A percentile compares a stretch with the other conserved stretches of the same genome.
Evolutionary conservation across 2,329 filamentous ascomycete species (phyloP).

Genomic region (Sporothrix humicola): DNA sequence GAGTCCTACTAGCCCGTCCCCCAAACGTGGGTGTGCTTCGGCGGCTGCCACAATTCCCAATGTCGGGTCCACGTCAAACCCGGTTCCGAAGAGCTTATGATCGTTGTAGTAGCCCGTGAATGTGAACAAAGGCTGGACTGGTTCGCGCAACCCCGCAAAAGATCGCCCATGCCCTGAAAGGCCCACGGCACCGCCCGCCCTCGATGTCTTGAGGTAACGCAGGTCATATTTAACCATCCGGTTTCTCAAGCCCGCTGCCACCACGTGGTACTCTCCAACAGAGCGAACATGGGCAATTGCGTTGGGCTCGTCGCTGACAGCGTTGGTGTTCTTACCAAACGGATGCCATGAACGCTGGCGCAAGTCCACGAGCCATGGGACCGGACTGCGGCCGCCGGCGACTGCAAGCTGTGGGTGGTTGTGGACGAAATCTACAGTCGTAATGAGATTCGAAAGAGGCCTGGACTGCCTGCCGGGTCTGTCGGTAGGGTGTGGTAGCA

Average conservation of each 20-base stretch:
- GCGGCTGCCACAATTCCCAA: constrained; percentile 59
- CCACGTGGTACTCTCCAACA: constrained; percentile 55
- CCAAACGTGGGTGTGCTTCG: constrained; percentile 45
- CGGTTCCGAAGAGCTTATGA: constrained; percentile 46
- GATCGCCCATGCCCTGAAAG: too few relatives aligned
- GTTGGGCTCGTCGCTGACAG: not conserved
- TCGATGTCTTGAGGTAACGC: constrained; percentile 49
- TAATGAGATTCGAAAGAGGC: not conserved
- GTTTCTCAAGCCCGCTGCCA: constrained; percentile 58
- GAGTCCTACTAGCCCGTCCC: constrained; percentile 41
- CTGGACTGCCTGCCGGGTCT: not conserved
- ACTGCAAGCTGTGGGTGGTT: constrained; percentile 53
- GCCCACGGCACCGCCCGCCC: not conserved
- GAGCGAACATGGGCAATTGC: constrained; percentile 54
- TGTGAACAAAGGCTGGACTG: constrained; percentile 49
- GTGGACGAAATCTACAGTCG: constrained; percentile 36
- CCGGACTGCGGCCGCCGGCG: constrained; percentile 55
- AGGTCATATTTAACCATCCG: constrained; percentile 63
- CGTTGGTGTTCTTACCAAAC: not conserved
- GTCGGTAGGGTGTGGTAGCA: not conserved
- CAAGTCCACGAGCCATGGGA: constrained; percentile 54
- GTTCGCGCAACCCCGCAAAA: not conserved
- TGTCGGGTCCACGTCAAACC: constrained; percentile 59
- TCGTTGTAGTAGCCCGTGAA: constrained; percentile 60
- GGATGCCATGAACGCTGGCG: constrained; percentile 43